Evolutionary conservation across 768 basidiomycete species (phyloP).

Genomic region (Nevesoporus exiguus): DNA sequence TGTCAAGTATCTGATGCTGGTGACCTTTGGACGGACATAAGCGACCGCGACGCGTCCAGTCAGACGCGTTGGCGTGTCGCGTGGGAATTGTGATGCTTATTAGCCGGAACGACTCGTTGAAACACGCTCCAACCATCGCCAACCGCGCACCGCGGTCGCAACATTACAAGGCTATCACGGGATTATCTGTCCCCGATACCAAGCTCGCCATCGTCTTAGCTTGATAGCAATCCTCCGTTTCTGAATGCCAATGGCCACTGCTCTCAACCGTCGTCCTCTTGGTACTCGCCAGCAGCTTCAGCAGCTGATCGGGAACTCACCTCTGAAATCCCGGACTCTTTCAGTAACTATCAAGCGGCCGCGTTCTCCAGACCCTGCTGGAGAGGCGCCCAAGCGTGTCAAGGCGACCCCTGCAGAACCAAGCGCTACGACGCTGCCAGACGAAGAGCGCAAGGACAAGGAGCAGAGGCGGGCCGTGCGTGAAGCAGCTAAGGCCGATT

Average conservation of each 20-base stretch:
- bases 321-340: constrained; percentile 34
- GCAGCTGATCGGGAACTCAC: constrained; percentile 32
- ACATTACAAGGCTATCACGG: not conserved
- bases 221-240: not conserved
- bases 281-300: constrained; percentile 40
- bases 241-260: constrained; percentile 39
- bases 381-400: constrained; percentile 44
- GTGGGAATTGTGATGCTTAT: constrained; percentile 23
- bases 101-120: not conserved
- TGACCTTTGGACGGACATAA: not conserved
- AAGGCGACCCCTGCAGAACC: constrained; percentile 33
- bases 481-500: constrained; percentile 62
- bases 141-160: not conserved
- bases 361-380: constrained; percentile 47
- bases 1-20: not conserved
- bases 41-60: constrained; percentile 18
- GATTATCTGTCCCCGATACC: not conserved
- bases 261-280: constrained; percentile 47
- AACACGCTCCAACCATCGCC: constrained; percentile 4
- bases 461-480: constrained; percentile 49
- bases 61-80: constrained; percentile 21
- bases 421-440: constrained; percentile 21
- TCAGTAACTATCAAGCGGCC: constrained; percentile 43
- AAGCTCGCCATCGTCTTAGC: constrained; percentile 5
- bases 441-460: constrained; percentile 42